Base-by-base conservation (phyloP, 2,329 filamentous ascomycete genomes). In the Botrytis galanthina region DNA sequence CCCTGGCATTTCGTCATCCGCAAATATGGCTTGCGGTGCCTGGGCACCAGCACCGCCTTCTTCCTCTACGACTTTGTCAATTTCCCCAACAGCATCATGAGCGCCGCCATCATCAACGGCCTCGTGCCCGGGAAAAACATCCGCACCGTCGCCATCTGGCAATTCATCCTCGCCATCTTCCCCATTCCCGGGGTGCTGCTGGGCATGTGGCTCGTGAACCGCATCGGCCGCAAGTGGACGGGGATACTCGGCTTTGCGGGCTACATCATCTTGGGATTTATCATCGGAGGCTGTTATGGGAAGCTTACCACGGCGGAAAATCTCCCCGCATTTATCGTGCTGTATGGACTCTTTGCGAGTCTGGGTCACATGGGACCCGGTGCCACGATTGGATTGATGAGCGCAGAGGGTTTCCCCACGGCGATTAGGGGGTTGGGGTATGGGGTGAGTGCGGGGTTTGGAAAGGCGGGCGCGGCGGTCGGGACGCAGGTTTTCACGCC, bases 51-150 rank as follows among this genome's bases (percentile, higher is more conserved):
- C 2, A 66, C 79, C 4, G 81, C 81, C 0, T 82, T 82, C 72
- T 82, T 82, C 63, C 75, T 82, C 0, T 82, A 82, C 71, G 81
- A 82, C 61, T 82, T 82, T 37, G 80, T 82, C 74, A 82, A 82
- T 63, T 82, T 82, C 61, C 81, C 81, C 0, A 82, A 82, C 57
- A 80, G 78, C 39, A 81, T 82, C 74, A 81, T 82, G 80, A 80
- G 78, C 4, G 79, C 80, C 44, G 79, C 78, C 8, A 82, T 82
- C 57, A 80, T 82, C 62, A 76, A 81, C 51, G 80, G 78, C 0
- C 73, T 82, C 6, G 81, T 82, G 1, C 77, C 78, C 37, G 79
- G 80, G 29, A 73, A 78, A 57, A 79, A 82, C 66, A 77, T 82
- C 32, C 80, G 79, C 48, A 80, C 78, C 3, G 82, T 81, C 0